Conservation (phyloP, 225 moss, liverwort and hornwort species). For the Thuidium tamariscinum region DNA sequence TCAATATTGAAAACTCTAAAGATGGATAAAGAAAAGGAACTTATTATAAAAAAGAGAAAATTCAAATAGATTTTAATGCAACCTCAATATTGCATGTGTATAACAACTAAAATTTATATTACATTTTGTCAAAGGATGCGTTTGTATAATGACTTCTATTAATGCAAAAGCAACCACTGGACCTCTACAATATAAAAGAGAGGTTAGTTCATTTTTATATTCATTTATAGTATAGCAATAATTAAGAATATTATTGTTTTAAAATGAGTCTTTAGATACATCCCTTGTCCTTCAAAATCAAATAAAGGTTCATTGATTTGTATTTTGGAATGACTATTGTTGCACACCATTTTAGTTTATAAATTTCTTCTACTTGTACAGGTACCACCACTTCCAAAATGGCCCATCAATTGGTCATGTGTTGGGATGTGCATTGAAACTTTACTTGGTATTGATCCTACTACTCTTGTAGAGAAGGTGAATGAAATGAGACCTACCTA, state of each 20-base stretch:
- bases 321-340: background rate
- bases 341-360: background rate
- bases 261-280: background rate
- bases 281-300: background rate
- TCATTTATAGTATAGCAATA: background rate
- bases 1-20: background rate
- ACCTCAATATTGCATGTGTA: background rate
- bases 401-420: conserved; percentile 61
- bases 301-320: background rate
- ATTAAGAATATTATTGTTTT: background rate
- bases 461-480: conserved; percentile 15
- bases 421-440: conserved; percentile 59
- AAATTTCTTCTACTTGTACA: background rate
- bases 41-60: background rate
- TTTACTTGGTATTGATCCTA: conserved; percentile 20
- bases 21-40: background rate
- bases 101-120: background rate
- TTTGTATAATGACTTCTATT: background rate
- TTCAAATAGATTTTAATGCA: background rate
- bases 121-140: no score
- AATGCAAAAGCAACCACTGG: background rate
- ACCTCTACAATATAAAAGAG: conserved; percentile 3
- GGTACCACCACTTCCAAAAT: conserved; percentile 43
- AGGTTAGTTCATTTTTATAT: background rate
- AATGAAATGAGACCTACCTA: conserved; percentile 45